Base-by-base conservation (phyloP, 768 basidiomycete species). In the Pleurotus giganteus region DNA sequence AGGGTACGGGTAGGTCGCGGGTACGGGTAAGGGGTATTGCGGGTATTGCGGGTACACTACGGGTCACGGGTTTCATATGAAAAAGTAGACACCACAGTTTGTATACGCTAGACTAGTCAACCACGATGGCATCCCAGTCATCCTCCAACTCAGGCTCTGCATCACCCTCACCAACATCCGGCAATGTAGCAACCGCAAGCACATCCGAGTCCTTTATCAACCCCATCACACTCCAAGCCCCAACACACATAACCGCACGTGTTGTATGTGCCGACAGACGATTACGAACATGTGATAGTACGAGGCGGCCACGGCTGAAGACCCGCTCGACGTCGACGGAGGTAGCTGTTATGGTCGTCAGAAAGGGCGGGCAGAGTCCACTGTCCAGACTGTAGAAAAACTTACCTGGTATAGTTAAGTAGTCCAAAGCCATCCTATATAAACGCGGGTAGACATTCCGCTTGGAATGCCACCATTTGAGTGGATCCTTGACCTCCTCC, bases 341-440 rank as follows among this genome's bases (percentile, higher is more conserved):
- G 3, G 64, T 64, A 9, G 60, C 61, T 66, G 43, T 28, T 12
- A 53, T 9, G 12, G 36, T 56, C 15, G 49, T 17, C 17, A 19
- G 42, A 37, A 15, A n/a, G 36, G 9, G 42, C 6, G 26, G 43
- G 28, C 19, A 41, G 41, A 28, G n/a, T n/a, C n/a, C n/a, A n/a
- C n/a, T 0, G 21, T 44, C 23, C n/a, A n/a, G n/a, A n/a, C n/a
- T n/a, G 34, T n/a, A n/a, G 9, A 54, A n/a, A n/a, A n/a, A 57
- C 57, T 17, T 57, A 66, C 65, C 61, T n/a, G 62, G 66, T 13
- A 66, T 63, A 12, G 47, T 56, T 1, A 68, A 56, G 42, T 67
- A 68, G 32, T 70, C 60, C 0, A 67, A 51, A 4, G 63, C 69
- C 70, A 71, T 69, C 0, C 58, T 42, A 6, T 62, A 61, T 4